Percentiles rank a stretch among this genome's conserved stretches.
phyloP scores from a whole-genome alignment of 1,284 basidiomycete genomes.

The Thelephora terrestris region DNA sequence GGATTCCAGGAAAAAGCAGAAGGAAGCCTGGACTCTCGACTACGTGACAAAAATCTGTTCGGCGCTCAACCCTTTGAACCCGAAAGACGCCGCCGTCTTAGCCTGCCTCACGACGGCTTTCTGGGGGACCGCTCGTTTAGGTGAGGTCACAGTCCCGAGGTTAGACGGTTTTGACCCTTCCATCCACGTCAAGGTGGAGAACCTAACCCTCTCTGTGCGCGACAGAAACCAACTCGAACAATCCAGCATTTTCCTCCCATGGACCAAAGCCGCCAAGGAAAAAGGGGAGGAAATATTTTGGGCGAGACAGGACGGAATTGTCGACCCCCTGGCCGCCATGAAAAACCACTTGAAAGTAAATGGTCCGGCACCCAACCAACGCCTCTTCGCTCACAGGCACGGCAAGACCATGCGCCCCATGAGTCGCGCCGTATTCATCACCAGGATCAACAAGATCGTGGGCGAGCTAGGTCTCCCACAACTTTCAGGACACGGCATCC shows the following conservation, averaged over 20 bases:
- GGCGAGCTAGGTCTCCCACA: slow-evolving; percentile 8
- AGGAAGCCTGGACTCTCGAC: slow-evolving; percentile 9
- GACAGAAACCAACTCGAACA: slow-evolving; percentile 12
- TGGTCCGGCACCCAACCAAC: slow-evolving; percentile 8
- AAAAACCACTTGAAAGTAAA: slow-evolving; percentile 24
- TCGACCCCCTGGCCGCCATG: slow-evolving; percentile 20
- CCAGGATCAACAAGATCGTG: slow-evolving; percentile 13
- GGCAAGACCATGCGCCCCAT: slow-evolving; percentile 15
- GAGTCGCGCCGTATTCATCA: slow-evolving; percentile 19
- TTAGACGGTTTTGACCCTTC: slow-evolving; percentile 18
- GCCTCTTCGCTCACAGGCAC: slow-evolving; percentile 9
- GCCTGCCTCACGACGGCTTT: slow-evolving; percentile 26
- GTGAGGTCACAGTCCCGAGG: slow-evolving; percentile 26
- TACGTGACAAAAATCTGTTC: slow-evolving; percentile 4
- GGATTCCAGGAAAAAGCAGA: not conserved
- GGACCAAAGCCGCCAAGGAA: slow-evolving; percentile 17
- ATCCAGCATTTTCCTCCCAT: slow-evolving; percentile 19
- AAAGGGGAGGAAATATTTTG: slow-evolving; percentile 15
- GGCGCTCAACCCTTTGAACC: slow-evolving; percentile 4
- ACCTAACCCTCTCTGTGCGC: slow-evolving; percentile 6
- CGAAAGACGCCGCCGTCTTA: slow-evolving; percentile 23
- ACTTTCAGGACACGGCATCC: slow-evolving; percentile 25
- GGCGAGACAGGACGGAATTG: slow-evolving; percentile 8
- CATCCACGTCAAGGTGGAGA: slow-evolving; percentile 14
- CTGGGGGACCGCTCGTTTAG: slow-evolving; percentile 19